Evolutionary conservation across 495 filamentous ascomycete species (phyloP).

Genomic region (Bryoglossum gracile): DNA sequence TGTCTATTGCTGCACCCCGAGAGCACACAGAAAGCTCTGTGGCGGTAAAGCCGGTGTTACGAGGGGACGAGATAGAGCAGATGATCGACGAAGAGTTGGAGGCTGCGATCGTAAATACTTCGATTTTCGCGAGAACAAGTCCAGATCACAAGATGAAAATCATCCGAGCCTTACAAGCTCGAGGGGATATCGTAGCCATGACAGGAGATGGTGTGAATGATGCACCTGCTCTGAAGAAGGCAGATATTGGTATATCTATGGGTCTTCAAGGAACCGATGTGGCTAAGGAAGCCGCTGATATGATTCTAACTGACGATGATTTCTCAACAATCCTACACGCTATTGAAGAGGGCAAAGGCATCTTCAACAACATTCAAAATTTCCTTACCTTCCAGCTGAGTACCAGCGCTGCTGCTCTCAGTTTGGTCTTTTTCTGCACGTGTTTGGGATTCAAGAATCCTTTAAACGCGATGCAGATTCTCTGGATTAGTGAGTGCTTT

Average conservation of each 20-base stretch:
- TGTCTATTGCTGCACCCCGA: slow-evolving; percentile 54
- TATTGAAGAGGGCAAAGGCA: slow-evolving; percentile 97
- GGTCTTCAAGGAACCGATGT: slow-evolving; percentile 92
- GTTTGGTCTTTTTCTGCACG: slow-evolving; percentile 85
- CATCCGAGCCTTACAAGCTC: slow-evolving; percentile 79
- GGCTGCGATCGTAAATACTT: slow-evolving; percentile 74
- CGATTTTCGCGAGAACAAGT: slow-evolving; percentile 92
- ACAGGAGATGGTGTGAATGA: slow-evolving; percentile 98
- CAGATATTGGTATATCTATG: slow-evolving; percentile 98
- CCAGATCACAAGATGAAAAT: slow-evolving; percentile 99
- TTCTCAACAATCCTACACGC: slow-evolving; percentile 95
- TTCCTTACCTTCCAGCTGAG: slow-evolving; percentile 98
- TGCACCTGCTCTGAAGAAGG: slow-evolving; percentile 92
- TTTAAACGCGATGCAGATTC: slow-evolving; percentile 96
- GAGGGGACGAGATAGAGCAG: slow-evolving; percentile 81
- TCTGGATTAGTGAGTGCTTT: slow-evolving; percentile 89
- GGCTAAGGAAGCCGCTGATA: slow-evolving; percentile 98
- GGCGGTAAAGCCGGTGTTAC: slow-evolving; percentile 63
- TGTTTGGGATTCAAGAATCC: slow-evolving; percentile 88
- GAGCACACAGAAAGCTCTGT: slow-evolving; percentile 37
- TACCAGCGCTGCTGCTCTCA: slow-evolving; percentile 89
- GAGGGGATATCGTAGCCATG: slow-evolving; percentile 97
- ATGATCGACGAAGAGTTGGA: slow-evolving; percentile 82
- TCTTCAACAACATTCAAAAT: slow-evolving; percentile 99
- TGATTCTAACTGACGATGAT: slow-evolving; percentile 97